phyloP scores from a whole-genome alignment of 1,284 basidiomycete species.

The Melampsora larici-populina region DNA sequence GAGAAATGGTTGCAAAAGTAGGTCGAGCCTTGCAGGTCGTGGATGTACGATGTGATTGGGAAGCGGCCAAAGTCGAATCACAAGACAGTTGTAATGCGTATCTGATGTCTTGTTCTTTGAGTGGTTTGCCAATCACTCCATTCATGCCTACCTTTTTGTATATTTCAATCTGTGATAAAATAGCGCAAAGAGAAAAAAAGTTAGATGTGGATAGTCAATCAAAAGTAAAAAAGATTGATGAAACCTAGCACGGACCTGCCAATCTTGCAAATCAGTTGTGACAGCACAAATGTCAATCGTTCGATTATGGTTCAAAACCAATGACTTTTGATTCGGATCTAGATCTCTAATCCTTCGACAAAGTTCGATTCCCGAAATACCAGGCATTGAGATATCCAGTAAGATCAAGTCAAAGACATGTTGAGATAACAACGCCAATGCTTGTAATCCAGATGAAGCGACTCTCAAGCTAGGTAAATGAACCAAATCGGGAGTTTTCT shows the following conservation, averaged over 20 bases:
- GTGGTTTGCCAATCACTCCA: conserved; percentile 38
- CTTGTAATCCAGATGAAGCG: conserved; percentile 21
- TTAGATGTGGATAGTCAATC: neutral
- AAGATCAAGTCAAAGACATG: conserved; percentile 31
- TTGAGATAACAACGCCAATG: conserved; percentile 7
- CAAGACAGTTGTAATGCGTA: conserved; percentile 11
- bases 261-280: conserved; percentile 31
- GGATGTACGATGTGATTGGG: too few species aligned
- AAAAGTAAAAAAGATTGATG: neutral
- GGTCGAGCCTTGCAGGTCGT: too few species aligned
- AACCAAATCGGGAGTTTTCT: conserved; percentile 15
- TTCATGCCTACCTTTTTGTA: conserved; percentile 20
- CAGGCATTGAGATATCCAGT: conserved; percentile 35
- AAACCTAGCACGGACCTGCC: conserved; percentile 28
- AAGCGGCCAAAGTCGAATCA: too few species aligned
- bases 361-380: conserved; percentile 24
- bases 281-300: conserved; percentile 37
- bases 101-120: conserved; percentile 25
- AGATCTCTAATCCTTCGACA: conserved; percentile 9
- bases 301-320: neutral
- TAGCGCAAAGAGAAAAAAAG: neutral
- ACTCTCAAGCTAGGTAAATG: neutral
- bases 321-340: neutral
- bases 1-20: too few species aligned
- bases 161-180: conserved; percentile 15